These are phyloP conservation scores for Naematelia encephala DNA, from an alignment of 768 basidiomycete species.

Conservation along the genomic window DNA sequence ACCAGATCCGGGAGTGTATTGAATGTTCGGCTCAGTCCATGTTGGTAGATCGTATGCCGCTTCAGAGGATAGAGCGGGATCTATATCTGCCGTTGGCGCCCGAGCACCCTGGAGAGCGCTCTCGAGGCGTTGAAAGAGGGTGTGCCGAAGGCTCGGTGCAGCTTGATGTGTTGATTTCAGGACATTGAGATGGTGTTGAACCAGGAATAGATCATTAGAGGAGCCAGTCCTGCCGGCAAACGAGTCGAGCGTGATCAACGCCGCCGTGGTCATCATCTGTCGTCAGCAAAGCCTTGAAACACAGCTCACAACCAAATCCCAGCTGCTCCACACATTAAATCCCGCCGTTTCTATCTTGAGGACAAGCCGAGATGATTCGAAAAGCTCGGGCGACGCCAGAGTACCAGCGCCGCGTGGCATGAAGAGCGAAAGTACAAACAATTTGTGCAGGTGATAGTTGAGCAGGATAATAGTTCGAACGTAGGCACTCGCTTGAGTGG, in stretches of 20 bases:
- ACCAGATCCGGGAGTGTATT: too few species aligned
- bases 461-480: slow-evolving; percentile 10
- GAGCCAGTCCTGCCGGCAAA: background rate
- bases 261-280: slow-evolving; percentile 9
- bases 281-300: background rate
- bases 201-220: slow-evolving; percentile 3
- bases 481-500: background rate
- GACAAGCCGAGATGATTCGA: background rate
- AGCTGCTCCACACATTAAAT: slow-evolving; percentile 11
- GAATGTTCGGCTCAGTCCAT: too few species aligned
- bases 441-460: slow-evolving; percentile 15
- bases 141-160: background rate
- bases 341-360: slow-evolving; percentile 2
- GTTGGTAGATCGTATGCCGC: too few species aligned
- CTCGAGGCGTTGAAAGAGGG: background rate
- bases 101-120: too few species aligned
- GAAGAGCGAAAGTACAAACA: slow-evolving; percentile 10
- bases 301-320: slow-evolving; percentile 14
- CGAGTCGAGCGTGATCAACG: slow-evolving; percentile 5
- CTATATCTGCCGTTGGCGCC: too few species aligned
- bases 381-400: background rate
- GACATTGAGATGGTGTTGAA: slow-evolving; percentile 12
- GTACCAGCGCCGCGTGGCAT: background rate
- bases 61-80: too few species aligned
- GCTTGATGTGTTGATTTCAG: slow-evolving; percentile 4